Evolutionary conservation across 352 stramenopile species (phyloP).

Genomic region (Globisporangium nunn): DNA sequence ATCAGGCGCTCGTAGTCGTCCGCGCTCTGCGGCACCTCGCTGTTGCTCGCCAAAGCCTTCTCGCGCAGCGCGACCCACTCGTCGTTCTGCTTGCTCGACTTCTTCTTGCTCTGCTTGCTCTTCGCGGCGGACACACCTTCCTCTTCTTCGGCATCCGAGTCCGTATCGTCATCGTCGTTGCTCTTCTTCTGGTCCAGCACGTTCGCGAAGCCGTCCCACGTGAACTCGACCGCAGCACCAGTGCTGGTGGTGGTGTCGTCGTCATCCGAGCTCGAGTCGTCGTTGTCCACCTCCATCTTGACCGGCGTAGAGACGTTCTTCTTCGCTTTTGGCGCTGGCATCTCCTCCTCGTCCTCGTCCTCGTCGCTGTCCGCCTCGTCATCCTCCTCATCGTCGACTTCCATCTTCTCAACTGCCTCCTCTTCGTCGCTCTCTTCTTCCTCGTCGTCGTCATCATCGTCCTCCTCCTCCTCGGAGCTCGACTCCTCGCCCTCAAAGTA

Average conservation of each 20-base stretch:
- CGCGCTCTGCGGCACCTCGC: conserved; percentile 88
- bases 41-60: conserved; percentile 88
- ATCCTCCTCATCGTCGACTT: conserved; percentile 37
- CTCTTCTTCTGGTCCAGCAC: conserved; percentile 41
- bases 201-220: conserved; percentile 81
- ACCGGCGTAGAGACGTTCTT: conserved; percentile 7
- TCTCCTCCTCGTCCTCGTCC: conserved; percentile 39
- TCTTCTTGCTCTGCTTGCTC: conserved; percentile 67
- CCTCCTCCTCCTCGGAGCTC: conserved; percentile 74
- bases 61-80: conserved; percentile 94
- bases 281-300: conserved; percentile 36
- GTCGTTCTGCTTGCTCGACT: conserved; percentile 90
- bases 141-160: conserved; percentile 34
- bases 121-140: conserved; percentile 14
- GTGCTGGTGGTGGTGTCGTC: conserved; percentile 35
- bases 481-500: conserved; percentile 94
- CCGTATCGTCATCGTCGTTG: conserved; percentile 33
- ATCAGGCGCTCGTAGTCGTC: conserved; percentile 95
- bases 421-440: conserved; percentile 18
- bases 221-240: conserved; percentile 60
- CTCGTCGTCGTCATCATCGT: conserved; percentile 57
- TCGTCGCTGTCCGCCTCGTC: conserved; percentile 38
- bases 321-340: neutral
- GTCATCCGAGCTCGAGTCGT: conserved; percentile 46
- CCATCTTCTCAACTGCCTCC: conserved; percentile 21